Evolutionary conservation across 129 eudicot species (phyloP).

Genomic region (Glebionis coronaria): DNA sequence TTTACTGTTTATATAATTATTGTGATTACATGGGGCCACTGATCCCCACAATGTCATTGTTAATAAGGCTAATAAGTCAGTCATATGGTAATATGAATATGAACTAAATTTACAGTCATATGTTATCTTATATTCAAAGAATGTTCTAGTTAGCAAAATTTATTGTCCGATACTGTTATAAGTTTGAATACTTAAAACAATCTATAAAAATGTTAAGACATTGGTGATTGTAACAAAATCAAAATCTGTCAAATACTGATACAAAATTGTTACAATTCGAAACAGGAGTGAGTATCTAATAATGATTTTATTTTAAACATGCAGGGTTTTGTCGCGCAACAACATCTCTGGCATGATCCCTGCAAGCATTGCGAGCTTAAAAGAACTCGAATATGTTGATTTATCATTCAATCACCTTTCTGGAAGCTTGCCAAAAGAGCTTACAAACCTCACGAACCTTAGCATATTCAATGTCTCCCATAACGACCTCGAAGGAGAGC

Average conservation of each 20-base stretch:
- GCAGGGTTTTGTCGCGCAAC: conserved; percentile 68
- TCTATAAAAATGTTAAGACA: too few relatives aligned
- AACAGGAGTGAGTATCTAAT: not conserved
- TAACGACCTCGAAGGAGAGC: conserved; percentile 83
- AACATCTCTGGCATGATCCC: conserved; percentile 78
- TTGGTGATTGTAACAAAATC: too few relatives aligned
- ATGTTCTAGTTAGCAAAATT: too few relatives aligned
- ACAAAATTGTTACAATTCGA: too few relatives aligned
- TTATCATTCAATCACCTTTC: conserved; percentile 67
- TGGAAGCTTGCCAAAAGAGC: conserved; percentile 76
- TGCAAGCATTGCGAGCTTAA: conserved; percentile 40
- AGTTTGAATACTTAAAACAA: too few relatives aligned
- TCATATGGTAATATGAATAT: too few relatives aligned
- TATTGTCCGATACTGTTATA: too few relatives aligned
- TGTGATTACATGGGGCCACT: not conserved
- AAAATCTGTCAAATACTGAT: too few relatives aligned
- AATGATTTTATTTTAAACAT: not conserved
- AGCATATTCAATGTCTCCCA: conserved; percentile 64
- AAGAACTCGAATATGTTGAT: conserved; percentile 62
- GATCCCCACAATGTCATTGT: too few relatives aligned
- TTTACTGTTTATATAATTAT: not conserved
- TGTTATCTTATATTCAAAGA: too few relatives aligned
- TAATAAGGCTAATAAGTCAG: too few relatives aligned
- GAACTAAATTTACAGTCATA: too few relatives aligned
- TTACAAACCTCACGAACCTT: conserved; percentile 75